Percentiles rank a stretch among this genome's conserved stretches.
Conservation (phyloP, 352 stramenopile species). For the Albugo candida region DNA sequence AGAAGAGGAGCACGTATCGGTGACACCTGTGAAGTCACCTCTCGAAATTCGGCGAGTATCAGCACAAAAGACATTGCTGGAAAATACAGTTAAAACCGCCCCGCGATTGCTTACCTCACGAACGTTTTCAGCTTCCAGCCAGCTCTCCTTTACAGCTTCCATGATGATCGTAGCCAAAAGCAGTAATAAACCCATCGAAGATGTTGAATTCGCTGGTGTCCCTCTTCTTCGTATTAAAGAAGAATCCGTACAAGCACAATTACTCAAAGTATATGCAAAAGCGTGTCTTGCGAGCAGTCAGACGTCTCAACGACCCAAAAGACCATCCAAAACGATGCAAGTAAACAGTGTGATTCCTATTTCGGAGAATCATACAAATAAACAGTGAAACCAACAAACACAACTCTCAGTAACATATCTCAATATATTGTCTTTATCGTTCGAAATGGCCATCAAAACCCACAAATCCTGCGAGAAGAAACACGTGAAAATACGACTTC, state of each 20-base stretch:
- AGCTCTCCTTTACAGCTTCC: too few relatives aligned
- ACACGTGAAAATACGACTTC: slow-evolving; percentile 82
- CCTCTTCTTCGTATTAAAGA: slow-evolving; percentile 36
- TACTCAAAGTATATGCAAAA: slow-evolving; percentile 55
- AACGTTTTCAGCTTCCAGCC: too few relatives aligned
- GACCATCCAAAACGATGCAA: not conserved
- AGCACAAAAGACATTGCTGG: too few relatives aligned
- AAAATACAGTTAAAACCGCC: too few relatives aligned
- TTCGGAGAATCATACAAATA: not conserved
- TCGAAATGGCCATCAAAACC: slow-evolving; percentile 87
- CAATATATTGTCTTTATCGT: slow-evolving; percentile 22
- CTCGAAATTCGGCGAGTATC: too few relatives aligned
- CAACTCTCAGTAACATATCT: slow-evolving; percentile 8
- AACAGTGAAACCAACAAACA: not conserved
- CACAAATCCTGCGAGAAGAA: slow-evolving; percentile 83
- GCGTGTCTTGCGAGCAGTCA: slow-evolving; percentile 28
- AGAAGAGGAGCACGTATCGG: too few relatives aligned
- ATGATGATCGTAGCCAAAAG: slow-evolving; percentile 31
- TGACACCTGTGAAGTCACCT: too few relatives aligned
- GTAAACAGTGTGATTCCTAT: slow-evolving; percentile 1
- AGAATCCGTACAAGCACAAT: slow-evolving; percentile 38
- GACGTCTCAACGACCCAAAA: not conserved
- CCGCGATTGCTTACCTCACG: too few relatives aligned
- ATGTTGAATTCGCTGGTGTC: slow-evolving; percentile 43
- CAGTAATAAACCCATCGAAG: slow-evolving; percentile 26